These are phyloP conservation scores for Filobasidium floriforme DNA, from an alignment of 768 basidiomycete species.

Conservation along the genomic window DNA sequence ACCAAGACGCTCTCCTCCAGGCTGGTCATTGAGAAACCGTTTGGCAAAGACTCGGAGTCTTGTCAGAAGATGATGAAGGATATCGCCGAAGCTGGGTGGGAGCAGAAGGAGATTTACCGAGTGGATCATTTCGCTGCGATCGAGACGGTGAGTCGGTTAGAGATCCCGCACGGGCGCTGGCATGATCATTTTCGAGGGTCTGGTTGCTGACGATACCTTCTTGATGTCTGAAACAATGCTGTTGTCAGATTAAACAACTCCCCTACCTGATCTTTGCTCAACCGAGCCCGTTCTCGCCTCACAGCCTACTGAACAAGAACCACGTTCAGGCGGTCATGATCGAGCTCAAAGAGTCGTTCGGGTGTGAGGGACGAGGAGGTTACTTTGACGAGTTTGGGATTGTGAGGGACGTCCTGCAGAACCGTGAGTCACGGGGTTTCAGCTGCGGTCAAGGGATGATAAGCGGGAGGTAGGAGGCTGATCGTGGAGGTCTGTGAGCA, in stretches of 20 bases:
- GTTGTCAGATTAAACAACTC: constrained; percentile 18
- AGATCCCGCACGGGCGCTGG: too few species aligned
- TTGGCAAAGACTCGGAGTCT: constrained; percentile 26
- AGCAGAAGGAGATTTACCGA: constrained; percentile 26
- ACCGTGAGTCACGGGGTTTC: constrained; percentile 20
- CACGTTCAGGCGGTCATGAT: constrained; percentile 23
- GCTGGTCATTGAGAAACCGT: constrained; percentile 30
- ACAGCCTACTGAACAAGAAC: constrained; percentile 17
- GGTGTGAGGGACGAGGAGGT: constrained; percentile 28
- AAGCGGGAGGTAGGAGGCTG: neutral
- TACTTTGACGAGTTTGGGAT: constrained; percentile 33
- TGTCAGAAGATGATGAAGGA: constrained; percentile 26
- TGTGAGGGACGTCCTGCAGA: constrained; percentile 26
- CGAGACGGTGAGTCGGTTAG: constrained; percentile 21
- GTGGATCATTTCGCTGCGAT: constrained; percentile 29
- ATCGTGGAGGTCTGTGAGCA: neutral
- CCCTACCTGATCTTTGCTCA: constrained; percentile 18
- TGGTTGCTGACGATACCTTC: too few species aligned
- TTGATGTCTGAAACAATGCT: too few species aligned
- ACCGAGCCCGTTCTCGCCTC: constrained; percentile 1
- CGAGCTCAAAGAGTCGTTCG: constrained; percentile 26
- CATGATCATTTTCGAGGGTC: too few species aligned
- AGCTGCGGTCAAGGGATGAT: neutral
- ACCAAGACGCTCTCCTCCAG: constrained; percentile 14
- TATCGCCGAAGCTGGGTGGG: constrained; percentile 24